Evolutionary conservation across 1,284 basidiomycete species (phyloP).

Genomic region (Papiliotrema flavescens): DNA sequence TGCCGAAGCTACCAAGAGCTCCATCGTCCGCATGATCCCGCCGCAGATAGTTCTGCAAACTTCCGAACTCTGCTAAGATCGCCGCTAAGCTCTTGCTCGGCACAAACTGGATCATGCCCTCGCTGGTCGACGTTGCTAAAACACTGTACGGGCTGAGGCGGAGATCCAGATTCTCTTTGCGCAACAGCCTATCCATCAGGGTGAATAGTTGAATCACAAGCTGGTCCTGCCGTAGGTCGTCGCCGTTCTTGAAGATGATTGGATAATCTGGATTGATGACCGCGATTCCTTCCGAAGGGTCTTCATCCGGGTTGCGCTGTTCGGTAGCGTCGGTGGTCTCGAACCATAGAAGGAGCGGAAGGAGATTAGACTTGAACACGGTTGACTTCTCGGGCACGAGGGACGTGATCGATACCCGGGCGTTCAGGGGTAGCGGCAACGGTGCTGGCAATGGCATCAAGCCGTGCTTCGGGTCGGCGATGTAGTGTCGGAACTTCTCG

Average conservation of each 20-base stretch:
- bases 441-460: conserved; percentile 66
- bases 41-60: conserved; percentile 81
- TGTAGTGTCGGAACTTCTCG: conserved; percentile 78
- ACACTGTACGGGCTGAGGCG: conserved; percentile 91
- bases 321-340: conserved; percentile 57
- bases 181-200: conserved; percentile 88
- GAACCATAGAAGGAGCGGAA: conserved; percentile 86
- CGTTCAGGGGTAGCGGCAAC: conserved; percentile 84
- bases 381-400: conserved; percentile 87
- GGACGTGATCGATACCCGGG: conserved; percentile 72
- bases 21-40: conserved; percentile 84
- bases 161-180: conserved; percentile 94
- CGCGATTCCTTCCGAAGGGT: conserved; percentile 21
- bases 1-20: conserved; percentile 85
- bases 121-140: conserved; percentile 82
- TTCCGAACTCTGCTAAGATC: conserved; percentile 90
- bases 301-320: conserved; percentile 43
- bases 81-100: conserved; percentile 91
- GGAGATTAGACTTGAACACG: conserved; percentile 96
- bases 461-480: conserved; percentile 79
- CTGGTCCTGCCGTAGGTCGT: conserved; percentile 97
- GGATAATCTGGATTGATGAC: conserved; percentile 63
- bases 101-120: conserved; percentile 96
- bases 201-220: conserved; percentile 96
- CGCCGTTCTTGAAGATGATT: conserved; percentile 97